Evolutionary conservation across 495 filamentous ascomycete species (phyloP).

Genomic region (Aspergillus olivimuriae): DNA sequence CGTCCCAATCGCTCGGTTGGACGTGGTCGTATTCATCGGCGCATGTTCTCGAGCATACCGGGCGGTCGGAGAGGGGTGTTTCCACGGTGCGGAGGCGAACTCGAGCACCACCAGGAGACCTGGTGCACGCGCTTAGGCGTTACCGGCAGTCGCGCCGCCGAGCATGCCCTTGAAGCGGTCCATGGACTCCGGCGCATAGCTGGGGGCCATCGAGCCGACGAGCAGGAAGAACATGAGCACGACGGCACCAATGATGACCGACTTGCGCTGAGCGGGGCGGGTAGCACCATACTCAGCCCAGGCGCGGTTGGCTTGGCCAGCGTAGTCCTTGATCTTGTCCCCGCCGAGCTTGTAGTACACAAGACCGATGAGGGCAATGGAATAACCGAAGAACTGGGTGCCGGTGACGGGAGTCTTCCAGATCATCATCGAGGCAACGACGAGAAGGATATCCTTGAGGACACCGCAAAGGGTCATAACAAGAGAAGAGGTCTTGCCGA

Average conservation of each 20-base stretch:
- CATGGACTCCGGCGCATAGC: constrained; percentile 35
- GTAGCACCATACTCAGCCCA: constrained; percentile 84
- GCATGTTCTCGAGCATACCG: too few relatives aligned
- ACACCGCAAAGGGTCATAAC: constrained; percentile 97
- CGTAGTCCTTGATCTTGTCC: constrained; percentile 75
- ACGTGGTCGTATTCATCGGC: too few relatives aligned
- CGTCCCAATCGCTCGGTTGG: too few relatives aligned
- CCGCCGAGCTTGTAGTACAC: constrained; percentile 95
- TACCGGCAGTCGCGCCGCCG: constrained; percentile 34
- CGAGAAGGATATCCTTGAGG: constrained; percentile 95
- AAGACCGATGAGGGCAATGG: constrained; percentile 81
- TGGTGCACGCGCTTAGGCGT: constrained; percentile 21
- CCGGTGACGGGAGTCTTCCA: constrained; percentile 76
- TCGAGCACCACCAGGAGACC: too few relatives aligned
- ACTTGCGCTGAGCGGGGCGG: constrained; percentile 69
- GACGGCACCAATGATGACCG: constrained; percentile 58
- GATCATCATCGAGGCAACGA: constrained; percentile 81
- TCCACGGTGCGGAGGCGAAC: too few relatives aligned
- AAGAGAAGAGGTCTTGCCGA: constrained; percentile 93
- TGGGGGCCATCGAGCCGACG: constrained; percentile 52
- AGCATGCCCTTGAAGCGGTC: constrained; percentile 38
- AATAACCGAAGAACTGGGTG: constrained; percentile 93
- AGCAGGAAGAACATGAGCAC: constrained; percentile 63
- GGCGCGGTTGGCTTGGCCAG: constrained; percentile 56
- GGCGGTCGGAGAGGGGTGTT: too few relatives aligned